Percentiles rank a stretch among this genome's conserved stretches.
Evolutionary conservation across 305 asterid genomes (phyloP).

Genomic region (Fraxinus platypoda): DNA sequence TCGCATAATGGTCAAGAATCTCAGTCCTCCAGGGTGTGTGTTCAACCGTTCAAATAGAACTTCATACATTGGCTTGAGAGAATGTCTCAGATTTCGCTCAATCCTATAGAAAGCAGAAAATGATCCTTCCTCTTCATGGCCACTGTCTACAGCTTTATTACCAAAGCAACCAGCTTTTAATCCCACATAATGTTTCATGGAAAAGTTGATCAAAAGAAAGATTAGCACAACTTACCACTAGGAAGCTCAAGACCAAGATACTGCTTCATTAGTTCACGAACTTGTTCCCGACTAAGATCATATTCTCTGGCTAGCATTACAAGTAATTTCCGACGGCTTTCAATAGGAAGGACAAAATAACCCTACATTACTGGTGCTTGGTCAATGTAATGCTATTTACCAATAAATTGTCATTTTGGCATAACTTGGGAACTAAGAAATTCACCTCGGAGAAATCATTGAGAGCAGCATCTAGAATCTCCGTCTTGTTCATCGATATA

Average conservation of each 20-base stretch:
- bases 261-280: constrained; percentile 76
- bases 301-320: constrained; percentile 67
- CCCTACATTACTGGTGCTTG: constrained; percentile 51
- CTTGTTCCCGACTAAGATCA: constrained; percentile 73
- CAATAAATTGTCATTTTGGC: background rate
- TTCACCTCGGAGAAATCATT: constrained; percentile 75
- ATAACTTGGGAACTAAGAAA: constrained; percentile 1
- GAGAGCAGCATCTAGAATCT: constrained; percentile 72
- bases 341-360: constrained; percentile 60
- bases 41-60: constrained; percentile 84
- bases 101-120: constrained; percentile 79
- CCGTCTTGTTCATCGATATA: constrained; percentile 69
- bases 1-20: constrained; percentile 63
- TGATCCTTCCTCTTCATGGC: constrained; percentile 60
- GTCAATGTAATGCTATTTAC: constrained; percentile 1
- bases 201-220: background rate
- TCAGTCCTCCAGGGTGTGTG: constrained; percentile 88
- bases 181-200: constrained; percentile 5
- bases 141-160: constrained; percentile 48
- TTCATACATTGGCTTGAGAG: constrained; percentile 88
- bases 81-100: constrained; percentile 71
- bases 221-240: constrained; percentile 45
- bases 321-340: constrained; percentile 54
- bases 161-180: constrained; percentile 31
- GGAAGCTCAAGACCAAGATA: constrained; percentile 85